A percentile compares a stretch with the other conserved stretches of the same genome.
phyloP scores from a whole-genome alignment of 192 early-diverging fungal species.

The Funneliformis mosseae region DNA sequence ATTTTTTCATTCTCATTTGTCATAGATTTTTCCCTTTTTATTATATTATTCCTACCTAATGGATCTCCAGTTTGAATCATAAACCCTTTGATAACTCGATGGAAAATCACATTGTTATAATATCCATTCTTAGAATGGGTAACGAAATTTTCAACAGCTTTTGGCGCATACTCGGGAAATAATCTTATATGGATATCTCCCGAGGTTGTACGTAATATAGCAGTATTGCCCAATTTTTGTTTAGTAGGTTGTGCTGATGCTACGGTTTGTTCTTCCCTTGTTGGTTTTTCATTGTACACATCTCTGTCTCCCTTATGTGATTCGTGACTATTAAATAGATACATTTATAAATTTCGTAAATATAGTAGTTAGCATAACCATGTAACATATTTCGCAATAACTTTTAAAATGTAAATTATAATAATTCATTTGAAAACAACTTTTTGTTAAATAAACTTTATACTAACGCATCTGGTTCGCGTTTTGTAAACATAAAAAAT shows the following conservation, averaged over 20 bases:
- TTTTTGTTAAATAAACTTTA: neutral
- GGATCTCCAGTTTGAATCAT: slow-evolving; percentile 97
- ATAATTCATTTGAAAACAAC: neutral
- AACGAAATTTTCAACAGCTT: slow-evolving; percentile 94
- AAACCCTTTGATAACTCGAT: slow-evolving; percentile 95
- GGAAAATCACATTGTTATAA: slow-evolving; percentile 93
- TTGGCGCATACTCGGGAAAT: slow-evolving; percentile 89
- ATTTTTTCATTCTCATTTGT: neutral
- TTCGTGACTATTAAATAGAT: slow-evolving; percentile 35
- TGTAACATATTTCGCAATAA: neutral
- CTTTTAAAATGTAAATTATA: neutral
- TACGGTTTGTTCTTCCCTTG: slow-evolving; percentile 92
- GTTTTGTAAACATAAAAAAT: slow-evolving; percentile 90
- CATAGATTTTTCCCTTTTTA: neutral
- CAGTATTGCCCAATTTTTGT: slow-evolving; percentile 65
- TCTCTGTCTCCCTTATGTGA: slow-evolving; percentile 74
- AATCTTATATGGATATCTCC: slow-evolving; percentile 91
- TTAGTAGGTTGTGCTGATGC: slow-evolving; percentile 67
- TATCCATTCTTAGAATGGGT: slow-evolving; percentile 84
- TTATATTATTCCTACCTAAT: slow-evolving; percentile 49
- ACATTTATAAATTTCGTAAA: neutral
- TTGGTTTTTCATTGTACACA: slow-evolving; percentile 97
- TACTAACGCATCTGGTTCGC: slow-evolving; percentile 79
- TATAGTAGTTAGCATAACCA: neutral
- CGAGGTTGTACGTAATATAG: slow-evolving; percentile 84